Evolutionary conservation across 345 rosid species (phyloP).

Genomic region (Rhodamnia rubescens): DNA sequence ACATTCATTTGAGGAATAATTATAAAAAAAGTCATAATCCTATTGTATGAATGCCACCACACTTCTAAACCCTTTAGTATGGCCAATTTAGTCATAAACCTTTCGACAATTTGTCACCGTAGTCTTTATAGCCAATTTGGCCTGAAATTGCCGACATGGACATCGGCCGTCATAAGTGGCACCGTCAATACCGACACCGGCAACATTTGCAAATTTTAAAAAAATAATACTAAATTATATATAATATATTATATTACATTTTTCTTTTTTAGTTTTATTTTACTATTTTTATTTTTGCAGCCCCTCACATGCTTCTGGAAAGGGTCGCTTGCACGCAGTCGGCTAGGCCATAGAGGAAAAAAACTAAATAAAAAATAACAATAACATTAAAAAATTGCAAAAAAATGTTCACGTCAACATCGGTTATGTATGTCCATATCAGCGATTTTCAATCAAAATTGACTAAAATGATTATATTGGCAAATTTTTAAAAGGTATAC

Average conservation of each 20-base stretch:
- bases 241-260: neutral
- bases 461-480: neutral
- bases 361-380: neutral
- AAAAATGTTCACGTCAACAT: neutral
- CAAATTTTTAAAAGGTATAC: neutral
- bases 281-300: neutral
- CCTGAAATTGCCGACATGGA: neutral
- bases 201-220: neutral
- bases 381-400: neutral
- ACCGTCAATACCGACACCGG: rapidly evolving
- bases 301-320: neutral
- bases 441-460: rapidly evolving
- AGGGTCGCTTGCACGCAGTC: rapidly evolving
- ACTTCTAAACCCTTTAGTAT: neutral
- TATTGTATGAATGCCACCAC: neutral
- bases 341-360: neutral
- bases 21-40: neutral
- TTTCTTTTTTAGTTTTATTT: neutral
- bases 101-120: neutral
- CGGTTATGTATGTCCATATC: rapidly evolving
- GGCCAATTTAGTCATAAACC: neutral
- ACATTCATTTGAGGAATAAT: neutral
- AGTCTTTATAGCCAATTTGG: neutral
- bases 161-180: rapidly evolving
- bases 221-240: neutral